Percentiles rank a stretch among this genome's conserved stretches.
These are phyloP conservation scores for Sporobolomyces pararoseus DNA, from an alignment of 768 basidiomycete species.

Conservation along the genomic window DNA sequence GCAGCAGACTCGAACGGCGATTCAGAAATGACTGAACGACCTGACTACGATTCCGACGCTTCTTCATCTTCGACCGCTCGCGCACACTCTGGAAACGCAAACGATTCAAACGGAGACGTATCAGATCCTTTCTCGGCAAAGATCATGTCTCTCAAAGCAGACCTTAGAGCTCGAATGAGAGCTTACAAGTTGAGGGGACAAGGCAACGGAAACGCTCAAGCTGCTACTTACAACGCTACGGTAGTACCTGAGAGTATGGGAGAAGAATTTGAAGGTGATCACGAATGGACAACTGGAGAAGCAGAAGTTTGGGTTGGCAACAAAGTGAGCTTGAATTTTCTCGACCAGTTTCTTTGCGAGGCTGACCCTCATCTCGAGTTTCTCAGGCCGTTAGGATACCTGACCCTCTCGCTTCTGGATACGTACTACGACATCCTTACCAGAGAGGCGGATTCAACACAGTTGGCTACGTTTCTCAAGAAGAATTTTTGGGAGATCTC, in stretches of 20 bases:
- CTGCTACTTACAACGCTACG: conserved; percentile 64
- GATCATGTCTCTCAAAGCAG: conserved; percentile 55
- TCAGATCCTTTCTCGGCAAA: conserved; percentile 62
- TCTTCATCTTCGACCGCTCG: conserved; percentile 4
- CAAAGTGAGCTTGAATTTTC: conserved; percentile 55
- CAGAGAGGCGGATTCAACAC: conserved; percentile 76
- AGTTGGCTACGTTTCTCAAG: conserved; percentile 61
- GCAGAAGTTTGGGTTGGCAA: conserved; percentile 65
- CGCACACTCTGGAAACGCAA: no score
- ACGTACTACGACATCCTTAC: conserved; percentile 76
- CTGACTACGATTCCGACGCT: conserved; percentile 7
- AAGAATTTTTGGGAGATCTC: conserved; percentile 71
- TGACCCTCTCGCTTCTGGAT: conserved; percentile 51
- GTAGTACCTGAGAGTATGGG: conserved; percentile 81
- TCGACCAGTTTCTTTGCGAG: neutral
- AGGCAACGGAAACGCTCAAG: conserved; percentile 45
- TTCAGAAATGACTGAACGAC: conserved; percentile 1
- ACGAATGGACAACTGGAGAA: conserved; percentile 68
- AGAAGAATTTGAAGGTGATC: conserved; percentile 68
- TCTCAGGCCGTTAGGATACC: conserved; percentile 30
- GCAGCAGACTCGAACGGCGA: neutral
- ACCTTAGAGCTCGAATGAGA: conserved; percentile 49
- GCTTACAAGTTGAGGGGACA: conserved; percentile 64
- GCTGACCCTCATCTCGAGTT: neutral
- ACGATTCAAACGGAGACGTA: no score